Conservation (phyloP, 306 rosid genomes). For the barrel medic (Medicago truncatula) region DNA sequence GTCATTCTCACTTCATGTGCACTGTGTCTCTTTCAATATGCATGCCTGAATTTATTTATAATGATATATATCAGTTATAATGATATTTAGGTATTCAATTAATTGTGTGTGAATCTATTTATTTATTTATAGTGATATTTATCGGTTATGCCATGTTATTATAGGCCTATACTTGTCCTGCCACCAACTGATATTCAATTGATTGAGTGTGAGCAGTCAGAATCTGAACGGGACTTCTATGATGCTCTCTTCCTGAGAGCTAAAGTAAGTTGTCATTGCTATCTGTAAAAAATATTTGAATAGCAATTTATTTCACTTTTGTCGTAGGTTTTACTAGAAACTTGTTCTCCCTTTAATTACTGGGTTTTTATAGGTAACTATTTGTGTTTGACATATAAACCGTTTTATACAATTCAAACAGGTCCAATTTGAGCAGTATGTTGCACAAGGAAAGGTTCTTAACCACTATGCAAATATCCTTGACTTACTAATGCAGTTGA, state of each 20-base stretch:
- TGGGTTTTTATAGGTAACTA: neutral
- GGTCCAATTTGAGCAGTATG: slow-evolving; percentile 84
- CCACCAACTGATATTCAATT: slow-evolving; percentile 76
- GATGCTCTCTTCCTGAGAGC: slow-evolving; percentile 78
- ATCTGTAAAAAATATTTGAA: neutral
- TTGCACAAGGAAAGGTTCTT: slow-evolving; percentile 83
- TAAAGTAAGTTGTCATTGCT: slow-evolving; percentile 56
- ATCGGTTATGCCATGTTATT: slow-evolving; percentile 36
- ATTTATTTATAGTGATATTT: neutral
- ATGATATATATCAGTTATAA: slow-evolving; percentile 22
- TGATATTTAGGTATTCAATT: too few relatives aligned
- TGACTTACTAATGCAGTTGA: slow-evolving; percentile 79
- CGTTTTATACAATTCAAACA: slow-evolving; percentile 46
- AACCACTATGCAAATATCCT: slow-evolving; percentile 81
- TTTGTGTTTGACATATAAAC: slow-evolving; percentile 4
- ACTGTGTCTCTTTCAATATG: neutral
- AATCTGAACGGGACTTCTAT: slow-evolving; percentile 79
- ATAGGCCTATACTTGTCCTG: slow-evolving; percentile 80
- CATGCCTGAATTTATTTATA: neutral
- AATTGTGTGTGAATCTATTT: neutral
- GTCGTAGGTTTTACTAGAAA: slow-evolving; percentile 6
- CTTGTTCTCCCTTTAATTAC: neutral
- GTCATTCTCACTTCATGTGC: slow-evolving; percentile 27
- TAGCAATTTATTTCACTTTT: neutral
- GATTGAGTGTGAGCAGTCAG: slow-evolving; percentile 78